phyloP scores from a whole-genome alignment of 306 rosid species.

The Lablab purpureus region DNA sequence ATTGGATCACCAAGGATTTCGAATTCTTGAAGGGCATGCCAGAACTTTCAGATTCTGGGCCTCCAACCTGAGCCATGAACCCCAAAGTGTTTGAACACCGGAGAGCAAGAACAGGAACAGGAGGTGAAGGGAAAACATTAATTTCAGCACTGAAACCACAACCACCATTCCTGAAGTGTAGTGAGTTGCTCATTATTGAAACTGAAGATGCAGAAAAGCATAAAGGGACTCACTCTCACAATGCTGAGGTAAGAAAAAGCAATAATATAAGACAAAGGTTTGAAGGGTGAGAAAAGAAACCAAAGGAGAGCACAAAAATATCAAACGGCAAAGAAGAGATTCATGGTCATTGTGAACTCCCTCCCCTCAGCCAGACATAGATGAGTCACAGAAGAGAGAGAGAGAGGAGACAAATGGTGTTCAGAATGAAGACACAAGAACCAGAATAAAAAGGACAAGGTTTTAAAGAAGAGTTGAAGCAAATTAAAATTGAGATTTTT shows the following conservation, averaged over 20 bases:
- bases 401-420: slow-evolving; percentile 6
- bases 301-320: neutral
- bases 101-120: slow-evolving; percentile 4
- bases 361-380: slow-evolving; percentile 13
- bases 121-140: slow-evolving; percentile 31
- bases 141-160: slow-evolving; percentile 32
- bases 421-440: slow-evolving; percentile 1
- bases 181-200: slow-evolving; percentile 56
- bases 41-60: neutral
- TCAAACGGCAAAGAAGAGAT: neutral
- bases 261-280: neutral
- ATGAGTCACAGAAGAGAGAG: slow-evolving; percentile 24
- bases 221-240: slow-evolving; percentile 3
- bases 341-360: neutral
- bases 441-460: neutral
- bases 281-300: neutral
- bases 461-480: slow-evolving; percentile 34
- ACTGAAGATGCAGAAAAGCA: neutral
- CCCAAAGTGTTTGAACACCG: slow-evolving; percentile 15
- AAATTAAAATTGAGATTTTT: slow-evolving; percentile 5
- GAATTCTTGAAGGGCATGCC: slow-evolving; percentile 48
- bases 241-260: neutral
- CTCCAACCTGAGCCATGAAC: slow-evolving; percentile 13
- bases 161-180: slow-evolving; percentile 21
- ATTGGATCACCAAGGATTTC: slow-evolving; percentile 29